Evolutionary conservation across 129 eudicot species (phyloP).

Genomic region (Mikania micrantha): DNA sequence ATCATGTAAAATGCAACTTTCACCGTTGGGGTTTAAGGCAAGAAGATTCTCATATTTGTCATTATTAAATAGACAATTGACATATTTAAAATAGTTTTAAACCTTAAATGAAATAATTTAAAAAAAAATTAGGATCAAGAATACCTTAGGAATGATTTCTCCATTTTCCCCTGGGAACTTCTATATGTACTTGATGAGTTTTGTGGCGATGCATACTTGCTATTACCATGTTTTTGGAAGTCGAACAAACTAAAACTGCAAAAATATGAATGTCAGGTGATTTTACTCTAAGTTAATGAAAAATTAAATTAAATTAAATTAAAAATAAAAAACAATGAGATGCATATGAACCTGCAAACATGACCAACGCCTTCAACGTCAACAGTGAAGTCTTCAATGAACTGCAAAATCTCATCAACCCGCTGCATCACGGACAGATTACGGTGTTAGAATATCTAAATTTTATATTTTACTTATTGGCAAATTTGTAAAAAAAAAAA

Average conservation of each 20-base stretch:
- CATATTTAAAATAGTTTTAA: background rate
- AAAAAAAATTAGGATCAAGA: background rate
- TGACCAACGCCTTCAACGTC: conserved; percentile 3
- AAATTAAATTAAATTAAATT: background rate
- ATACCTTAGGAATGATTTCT: conserved; percentile 83
- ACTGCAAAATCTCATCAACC: conserved; percentile 5
- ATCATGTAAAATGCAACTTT: background rate
- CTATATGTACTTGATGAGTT: conserved; percentile 43
- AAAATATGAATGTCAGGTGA: background rate
- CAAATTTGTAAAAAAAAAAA: background rate
- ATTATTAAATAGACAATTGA: background rate
- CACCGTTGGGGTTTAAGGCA: background rate
- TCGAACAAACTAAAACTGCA: conserved; percentile 3
- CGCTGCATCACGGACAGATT: background rate
- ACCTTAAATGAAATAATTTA: background rate
- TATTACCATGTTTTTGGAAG: background rate
- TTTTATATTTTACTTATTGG: background rate
- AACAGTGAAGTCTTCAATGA: background rate
- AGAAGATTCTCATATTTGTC: background rate
- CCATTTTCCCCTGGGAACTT: conserved; percentile 98
- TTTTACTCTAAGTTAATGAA: background rate
- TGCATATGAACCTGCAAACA: background rate
- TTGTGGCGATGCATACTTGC: conserved; percentile 67
- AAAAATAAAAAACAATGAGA: background rate
- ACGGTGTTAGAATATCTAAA: background rate